Base-by-base conservation (phyloP, 2,329 filamentous ascomycete genomes). In the Zarea fungicola region DNA sequence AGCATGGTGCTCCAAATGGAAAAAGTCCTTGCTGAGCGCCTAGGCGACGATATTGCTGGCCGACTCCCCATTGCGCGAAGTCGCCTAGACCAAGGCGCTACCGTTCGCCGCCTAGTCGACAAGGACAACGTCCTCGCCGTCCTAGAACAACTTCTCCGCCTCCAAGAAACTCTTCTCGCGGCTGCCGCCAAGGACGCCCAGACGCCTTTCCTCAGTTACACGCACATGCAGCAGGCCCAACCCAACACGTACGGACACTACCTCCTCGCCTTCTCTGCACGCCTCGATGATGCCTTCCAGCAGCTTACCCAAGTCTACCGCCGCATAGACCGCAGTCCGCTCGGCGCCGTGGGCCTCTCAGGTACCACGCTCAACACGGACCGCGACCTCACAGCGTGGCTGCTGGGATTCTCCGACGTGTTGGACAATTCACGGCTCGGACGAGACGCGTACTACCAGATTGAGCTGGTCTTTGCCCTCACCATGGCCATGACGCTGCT, bases 161-260 rank as follows among this genome's bases (percentile, higher is more conserved):
- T 47, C 6, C 32, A 54, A 43, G 16, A 50, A 45, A 50, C 83
- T 0, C 80, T 87, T 50, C 84, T 87, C 42, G 81, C 83, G 1
- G 81, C 81, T 0, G 80, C 84, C 0, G 82, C 86, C 3, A 76
- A 73, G 53, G 77, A 81, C 0, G 75, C 23, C 10, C 21, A 31
- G 22, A 31, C 46, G 21, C 16, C 29, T 18, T 42, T 41, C 13
- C 23, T 47, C 31, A 40, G 43, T 34, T 47, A 47, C 43, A 47
- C 43, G 18, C 43, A 47, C 22, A 19, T 47, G 32, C 44, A 47
- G 34, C 44, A 47, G 14, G 44, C 44, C 11, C 44, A 39, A 16
- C 39, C 32, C 13, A 29, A 31, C 5, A 39, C 47, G 1, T 43
- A 34, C 13, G 40, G 46, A 5, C 46, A 49, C 31, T 49, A 42